A percentile compares a stretch with the other conserved stretches of the same genome.
phyloP scores from a whole-genome alignment of 225 moss, liverwort and hornwort genomes.

The Asterella californica region DNA sequence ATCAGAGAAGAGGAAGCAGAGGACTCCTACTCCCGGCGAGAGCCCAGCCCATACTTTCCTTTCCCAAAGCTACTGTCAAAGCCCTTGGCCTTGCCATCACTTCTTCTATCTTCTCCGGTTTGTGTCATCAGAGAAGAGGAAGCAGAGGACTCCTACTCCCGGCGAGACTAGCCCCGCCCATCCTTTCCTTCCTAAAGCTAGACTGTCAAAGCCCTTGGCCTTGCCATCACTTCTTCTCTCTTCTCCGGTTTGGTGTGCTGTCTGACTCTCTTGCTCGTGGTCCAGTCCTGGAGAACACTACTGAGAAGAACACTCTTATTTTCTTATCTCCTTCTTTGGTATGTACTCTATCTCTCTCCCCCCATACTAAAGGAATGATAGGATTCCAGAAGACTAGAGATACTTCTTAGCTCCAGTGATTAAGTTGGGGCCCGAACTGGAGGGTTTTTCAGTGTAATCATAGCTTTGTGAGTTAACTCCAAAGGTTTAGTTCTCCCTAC shows the following conservation, averaged over 20 bases:
- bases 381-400: too few species aligned
- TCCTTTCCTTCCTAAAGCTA: not conserved
- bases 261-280: not conserved
- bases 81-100: not conserved
- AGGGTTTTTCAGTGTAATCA: too few species aligned
- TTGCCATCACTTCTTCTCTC: not conserved
- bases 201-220: not conserved
- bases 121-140: not conserved
- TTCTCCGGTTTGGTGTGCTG: not conserved
- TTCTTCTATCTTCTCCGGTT: not conserved
- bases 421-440: too few species aligned
- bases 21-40: not conserved
- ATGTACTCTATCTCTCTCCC: too few species aligned
- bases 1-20: not conserved
- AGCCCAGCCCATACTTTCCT: not conserved
- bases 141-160: not conserved
- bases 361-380: too few species aligned
- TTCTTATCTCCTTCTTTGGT: too few species aligned
- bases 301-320: too few species aligned
- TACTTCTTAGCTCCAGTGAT: too few species aligned
- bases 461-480: too few species aligned
- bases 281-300: too few species aligned
- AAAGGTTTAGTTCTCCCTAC: too few species aligned
- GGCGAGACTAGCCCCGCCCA: not conserved
- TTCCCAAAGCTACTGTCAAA: not conserved